Conservation (phyloP, 805 yeast genomes). For the Candida hispaniensis region DNA sequence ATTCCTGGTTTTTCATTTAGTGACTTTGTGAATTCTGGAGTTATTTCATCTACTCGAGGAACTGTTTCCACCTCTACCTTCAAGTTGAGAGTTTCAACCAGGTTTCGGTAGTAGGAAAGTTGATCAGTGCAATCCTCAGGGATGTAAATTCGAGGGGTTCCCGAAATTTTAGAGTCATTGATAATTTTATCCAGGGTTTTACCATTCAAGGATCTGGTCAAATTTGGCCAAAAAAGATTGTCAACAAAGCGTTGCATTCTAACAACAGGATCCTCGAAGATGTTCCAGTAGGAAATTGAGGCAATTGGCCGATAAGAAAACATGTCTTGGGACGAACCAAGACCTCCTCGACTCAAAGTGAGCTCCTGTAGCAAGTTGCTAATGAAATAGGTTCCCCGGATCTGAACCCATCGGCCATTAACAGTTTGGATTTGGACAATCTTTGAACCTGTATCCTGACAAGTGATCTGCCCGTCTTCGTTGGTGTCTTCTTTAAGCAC, state of each 20-base stretch:
- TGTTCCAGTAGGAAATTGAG: background rate
- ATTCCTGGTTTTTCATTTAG: conserved; percentile 78
- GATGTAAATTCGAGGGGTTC: conserved; percentile 66
- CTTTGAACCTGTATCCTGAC: conserved; percentile 77
- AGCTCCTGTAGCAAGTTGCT: conserved; percentile 80
- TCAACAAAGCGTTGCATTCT: conserved; percentile 63
- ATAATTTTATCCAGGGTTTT: conserved; percentile 60
- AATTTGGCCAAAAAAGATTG: conserved; percentile 67
- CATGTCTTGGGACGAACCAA: conserved; percentile 70
- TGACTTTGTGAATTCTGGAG: conserved; percentile 66
- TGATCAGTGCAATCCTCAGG: conserved; percentile 64
- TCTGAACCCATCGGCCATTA: conserved; percentile 66
- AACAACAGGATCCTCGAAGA: conserved; percentile 69
- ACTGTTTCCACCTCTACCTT: conserved; percentile 64
- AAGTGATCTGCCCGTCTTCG: conserved; percentile 69
- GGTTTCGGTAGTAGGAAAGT: conserved; percentile 50
- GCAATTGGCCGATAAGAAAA: conserved; percentile 67
- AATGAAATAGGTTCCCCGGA: conserved; percentile 83
- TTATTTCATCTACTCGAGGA: conserved; percentile 62
- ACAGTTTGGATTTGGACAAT: conserved; percentile 73
- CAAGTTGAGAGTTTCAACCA: conserved; percentile 44
- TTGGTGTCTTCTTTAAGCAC: conserved; percentile 79
- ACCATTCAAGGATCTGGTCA: conserved; percentile 61
- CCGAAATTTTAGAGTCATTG: conserved; percentile 60
- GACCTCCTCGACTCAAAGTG: conserved; percentile 60